A percentile compares a stretch with the other conserved stretches of the same genome.
Evolutionary conservation across 345 rosid genomes (phyloP).

Genomic region (Lumnitzera littorea): DNA sequence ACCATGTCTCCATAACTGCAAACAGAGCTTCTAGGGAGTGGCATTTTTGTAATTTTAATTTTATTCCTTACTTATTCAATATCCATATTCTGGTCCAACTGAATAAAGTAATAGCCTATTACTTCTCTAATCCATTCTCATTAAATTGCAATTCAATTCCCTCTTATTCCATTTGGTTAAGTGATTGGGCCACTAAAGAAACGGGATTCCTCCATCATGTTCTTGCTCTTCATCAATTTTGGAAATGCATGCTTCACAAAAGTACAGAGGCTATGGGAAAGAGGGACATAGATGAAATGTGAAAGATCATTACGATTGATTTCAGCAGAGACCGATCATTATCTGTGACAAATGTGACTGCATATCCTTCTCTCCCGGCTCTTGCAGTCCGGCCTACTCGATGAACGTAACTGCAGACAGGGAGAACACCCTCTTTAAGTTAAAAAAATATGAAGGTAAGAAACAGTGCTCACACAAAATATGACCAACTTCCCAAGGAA

Average conservation of each 20-base stretch:
- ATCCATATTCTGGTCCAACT: no score
- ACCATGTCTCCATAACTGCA: no score
- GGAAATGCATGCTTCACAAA: background rate
- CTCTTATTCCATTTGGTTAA: no score
- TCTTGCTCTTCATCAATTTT: background rate
- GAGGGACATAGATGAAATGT: conserved; percentile 7
- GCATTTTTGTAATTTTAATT: no score
- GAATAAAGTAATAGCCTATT: no score
- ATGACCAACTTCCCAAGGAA: background rate
- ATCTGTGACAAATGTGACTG: conserved; percentile 90
- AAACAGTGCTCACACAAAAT: conserved; percentile 1
- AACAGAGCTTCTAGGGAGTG: no score
- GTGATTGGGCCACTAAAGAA: no score
- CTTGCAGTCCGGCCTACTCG: conserved; percentile 97
- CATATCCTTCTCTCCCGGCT: conserved; percentile 98
- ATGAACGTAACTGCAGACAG: conserved; percentile 69
- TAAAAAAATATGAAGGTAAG: background rate
- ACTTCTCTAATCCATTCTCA: no score
- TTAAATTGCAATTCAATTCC: no score
- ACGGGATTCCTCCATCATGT: no score
- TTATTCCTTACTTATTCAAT: no score
- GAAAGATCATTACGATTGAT: conserved; percentile 62
- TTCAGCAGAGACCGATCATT: conserved; percentile 85
- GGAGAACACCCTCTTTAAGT: background rate
- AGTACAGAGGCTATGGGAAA: background rate